Conservation (phyloP, 306 rosid species). For the Pachyrhizus erosus region DNA sequence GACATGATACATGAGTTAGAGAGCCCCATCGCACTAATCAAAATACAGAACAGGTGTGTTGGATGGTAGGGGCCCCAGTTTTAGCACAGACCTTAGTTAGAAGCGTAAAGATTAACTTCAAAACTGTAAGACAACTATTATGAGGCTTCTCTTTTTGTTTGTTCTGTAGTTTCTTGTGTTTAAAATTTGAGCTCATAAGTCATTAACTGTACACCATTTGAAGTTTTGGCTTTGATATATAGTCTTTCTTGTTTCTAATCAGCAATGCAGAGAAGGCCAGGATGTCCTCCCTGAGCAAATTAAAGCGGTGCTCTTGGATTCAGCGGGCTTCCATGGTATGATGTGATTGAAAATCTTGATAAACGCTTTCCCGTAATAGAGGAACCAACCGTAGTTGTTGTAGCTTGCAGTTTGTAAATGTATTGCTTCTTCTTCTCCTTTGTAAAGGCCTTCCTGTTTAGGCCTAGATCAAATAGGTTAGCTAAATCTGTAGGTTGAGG, state of each 20-base stretch:
- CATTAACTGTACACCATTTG: not conserved
- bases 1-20: slow-evolving; percentile 3
- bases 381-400: slow-evolving; percentile 42
- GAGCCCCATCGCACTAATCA: slow-evolving; percentile 15
- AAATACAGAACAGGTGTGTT: not conserved
- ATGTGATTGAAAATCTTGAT: slow-evolving; percentile 46
- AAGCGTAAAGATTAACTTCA: no score
- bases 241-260: slow-evolving; percentile 41
- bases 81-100: no score
- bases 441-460: slow-evolving; percentile 27
- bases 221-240: slow-evolving; percentile 35
- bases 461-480: slow-evolving; percentile 46
- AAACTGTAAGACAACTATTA: not conserved
- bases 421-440: slow-evolving; percentile 37
- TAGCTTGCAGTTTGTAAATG: slow-evolving; percentile 50
- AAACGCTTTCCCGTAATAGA: slow-evolving; percentile 31
- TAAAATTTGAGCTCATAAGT: not conserved
- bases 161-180: not conserved
- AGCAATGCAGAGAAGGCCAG: slow-evolving; percentile 96
- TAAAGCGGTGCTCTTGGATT: slow-evolving; percentile 83
- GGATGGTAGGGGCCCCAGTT: not conserved
- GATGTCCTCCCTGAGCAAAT: slow-evolving; percentile 84
- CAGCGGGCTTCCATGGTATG: slow-evolving; percentile 75
- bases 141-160: slow-evolving; percentile 6
- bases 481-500: slow-evolving; percentile 44